phyloP scores from a whole-genome alignment of 495 filamentous ascomycete genomes.

The Podospora anserina region DNA sequence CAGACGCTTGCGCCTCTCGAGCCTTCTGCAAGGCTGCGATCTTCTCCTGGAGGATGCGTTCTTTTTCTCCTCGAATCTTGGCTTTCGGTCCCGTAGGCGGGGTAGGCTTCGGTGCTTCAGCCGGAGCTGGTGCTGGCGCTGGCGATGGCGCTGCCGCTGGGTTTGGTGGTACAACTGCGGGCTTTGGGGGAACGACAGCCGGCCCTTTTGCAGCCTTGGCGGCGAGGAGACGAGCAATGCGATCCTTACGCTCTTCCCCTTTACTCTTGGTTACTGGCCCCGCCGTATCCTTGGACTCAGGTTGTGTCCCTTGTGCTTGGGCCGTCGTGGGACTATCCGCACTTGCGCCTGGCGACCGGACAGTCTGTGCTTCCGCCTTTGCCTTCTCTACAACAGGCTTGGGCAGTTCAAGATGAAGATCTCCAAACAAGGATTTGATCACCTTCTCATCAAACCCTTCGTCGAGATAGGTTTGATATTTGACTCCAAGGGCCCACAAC shows the following conservation, averaged over 20 bases:
- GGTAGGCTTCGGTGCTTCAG: constrained; percentile 20
- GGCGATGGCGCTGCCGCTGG: constrained; percentile 2
- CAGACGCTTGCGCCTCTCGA: constrained; percentile 26
- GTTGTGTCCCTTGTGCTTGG: constrained; percentile 2
- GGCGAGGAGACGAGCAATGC: constrained; percentile 70
- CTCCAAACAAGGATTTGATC: constrained; percentile 61
- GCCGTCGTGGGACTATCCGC: background rate
- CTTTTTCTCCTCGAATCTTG: constrained; percentile 43
- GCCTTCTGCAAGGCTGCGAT: constrained; percentile 47
- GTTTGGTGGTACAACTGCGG: constrained; percentile 13
- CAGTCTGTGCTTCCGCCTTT: background rate
- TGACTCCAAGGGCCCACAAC: constrained; percentile 61
- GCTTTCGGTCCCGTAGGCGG: constrained; percentile 21
- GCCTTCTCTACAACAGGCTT: constrained; percentile 19
- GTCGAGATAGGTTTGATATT: constrained; percentile 63
- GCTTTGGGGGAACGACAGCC: constrained; percentile 11
- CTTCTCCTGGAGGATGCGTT: constrained; percentile 45
- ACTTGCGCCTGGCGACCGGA: background rate
- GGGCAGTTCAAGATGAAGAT: constrained; percentile 55
- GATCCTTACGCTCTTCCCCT: constrained; percentile 69
- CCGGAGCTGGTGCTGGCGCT: background rate
- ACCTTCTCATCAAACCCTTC: constrained; percentile 66
- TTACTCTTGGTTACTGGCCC: constrained; percentile 36
- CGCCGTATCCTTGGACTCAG: constrained; percentile 13
- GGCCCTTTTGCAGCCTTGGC: constrained; percentile 45